Base-by-base conservation (phyloP, 441 rosid genomes). In the Syzygium malaccense region DNA sequence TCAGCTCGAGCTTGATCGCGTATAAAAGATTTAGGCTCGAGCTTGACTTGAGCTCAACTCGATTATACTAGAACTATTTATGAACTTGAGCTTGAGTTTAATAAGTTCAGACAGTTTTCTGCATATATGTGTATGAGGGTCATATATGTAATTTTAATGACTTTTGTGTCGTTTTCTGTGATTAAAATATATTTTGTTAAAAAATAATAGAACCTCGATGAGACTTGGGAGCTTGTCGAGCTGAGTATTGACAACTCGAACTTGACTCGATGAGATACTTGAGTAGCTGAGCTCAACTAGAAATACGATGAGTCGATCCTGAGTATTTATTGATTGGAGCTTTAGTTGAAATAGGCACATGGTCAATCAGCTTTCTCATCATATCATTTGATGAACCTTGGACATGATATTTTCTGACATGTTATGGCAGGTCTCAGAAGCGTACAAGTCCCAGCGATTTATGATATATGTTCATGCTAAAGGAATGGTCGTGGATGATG, bases 401-500 rank as follows among this genome's bases (percentile, higher is more conserved):
- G 57, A 17, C 32, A 30, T 4, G n/a, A 18, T 86, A 19, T 55
- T 86, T 71, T 86, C 78, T 86, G 45, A 30, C 26, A 57, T 85
- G 58, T 55, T 86, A 64, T 87, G 55, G 88, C 94, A 97, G 99
- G 93, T 96, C n/a, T 93, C 96, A 1, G 98, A 96, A 80, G 88
- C 97, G 15, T 88, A 89, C 15, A 96, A 92, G 56, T 66, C 48
- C 88, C 91, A 90, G 90, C 94, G 98, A 54, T 98, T 96, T 92
- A 95, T 95, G 99, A 96, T 97, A 37, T 97, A 97, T 68, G 99
- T 97, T 84, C 99, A 97, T 90, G 98, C 99, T 37, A 97, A 97
- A 89, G 99, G 99, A 88, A 96, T 97, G 99, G 90, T 97, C 25
- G 96, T 96, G 88, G 99, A 96, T 90, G 99, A 97, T 78, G 99